phyloP scores from a whole-genome alignment of 257 asterid genomes.

The Nicotiana knightiana region DNA sequence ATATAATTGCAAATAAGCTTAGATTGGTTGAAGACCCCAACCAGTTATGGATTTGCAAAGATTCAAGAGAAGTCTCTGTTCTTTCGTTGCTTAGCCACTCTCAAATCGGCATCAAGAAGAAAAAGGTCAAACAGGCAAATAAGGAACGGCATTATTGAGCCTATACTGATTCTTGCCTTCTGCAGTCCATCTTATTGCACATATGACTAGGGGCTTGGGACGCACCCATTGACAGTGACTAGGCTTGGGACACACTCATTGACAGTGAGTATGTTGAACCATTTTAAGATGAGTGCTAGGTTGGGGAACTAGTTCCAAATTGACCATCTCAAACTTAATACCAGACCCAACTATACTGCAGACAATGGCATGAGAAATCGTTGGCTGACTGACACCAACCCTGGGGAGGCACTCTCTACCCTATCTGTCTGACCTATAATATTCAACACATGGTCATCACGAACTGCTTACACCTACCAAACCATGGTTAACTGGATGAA shows the following conservation, averaged over 20 bases:
- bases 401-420: neutral
- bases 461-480: neutral
- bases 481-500: neutral
- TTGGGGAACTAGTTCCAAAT: neutral
- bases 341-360: neutral
- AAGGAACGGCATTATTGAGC: neutral
- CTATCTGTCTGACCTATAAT: neutral
- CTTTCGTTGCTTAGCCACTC: neutral
- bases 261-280: neutral
- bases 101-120: neutral
- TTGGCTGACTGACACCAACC: neutral
- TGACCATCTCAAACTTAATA: neutral
- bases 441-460: neutral
- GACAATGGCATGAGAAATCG: neutral
- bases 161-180: conserved; percentile 1
- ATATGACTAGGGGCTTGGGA: neutral
- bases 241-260: neutral
- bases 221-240: neutral
- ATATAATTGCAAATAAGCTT: neutral
- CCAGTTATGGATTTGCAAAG: neutral
- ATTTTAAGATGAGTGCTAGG: neutral
- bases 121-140: neutral
- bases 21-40: neutral
- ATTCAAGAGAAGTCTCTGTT: neutral
- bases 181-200: neutral